Conservation (phyloP, 768 basidiomycete genomes). For the Dacryopinax spathularia region DNA sequence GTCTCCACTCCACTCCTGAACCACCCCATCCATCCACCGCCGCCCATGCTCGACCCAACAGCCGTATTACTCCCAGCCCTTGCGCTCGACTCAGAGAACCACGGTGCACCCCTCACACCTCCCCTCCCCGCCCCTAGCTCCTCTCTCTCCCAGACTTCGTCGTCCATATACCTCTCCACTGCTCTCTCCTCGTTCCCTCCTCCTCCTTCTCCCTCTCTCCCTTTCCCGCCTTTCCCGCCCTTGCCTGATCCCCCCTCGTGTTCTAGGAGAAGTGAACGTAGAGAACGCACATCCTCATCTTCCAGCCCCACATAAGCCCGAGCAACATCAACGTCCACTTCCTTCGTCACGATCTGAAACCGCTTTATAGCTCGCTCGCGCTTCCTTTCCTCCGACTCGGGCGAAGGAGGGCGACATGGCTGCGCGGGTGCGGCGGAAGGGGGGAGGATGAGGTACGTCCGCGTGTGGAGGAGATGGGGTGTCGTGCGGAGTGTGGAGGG, state of each 20-base stretch:
- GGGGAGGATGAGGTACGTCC: conserved; percentile 42
- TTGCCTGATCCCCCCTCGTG: conserved; percentile 20
- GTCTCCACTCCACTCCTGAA: background rate
- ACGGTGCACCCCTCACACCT: background rate
- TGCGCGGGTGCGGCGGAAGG: conserved; percentile 23
- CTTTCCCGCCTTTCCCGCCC: conserved; percentile 12
- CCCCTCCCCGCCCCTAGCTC: conserved; percentile 24
- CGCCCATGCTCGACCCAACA: background rate
- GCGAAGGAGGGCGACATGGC: conserved; percentile 16
- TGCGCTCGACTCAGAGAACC: background rate
- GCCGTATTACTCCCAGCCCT: background rate
- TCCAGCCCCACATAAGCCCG: conserved; percentile 58
- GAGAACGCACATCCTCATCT: conserved; percentile 22
- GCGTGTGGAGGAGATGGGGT: conserved; percentile 61
- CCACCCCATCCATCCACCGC: background rate
- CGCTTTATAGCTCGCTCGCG: conserved; percentile 43
- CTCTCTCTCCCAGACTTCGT: conserved; percentile 49
- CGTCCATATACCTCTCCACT: conserved; percentile 47
- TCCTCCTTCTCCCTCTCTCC: conserved; percentile 17
- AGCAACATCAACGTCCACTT: conserved; percentile 51
- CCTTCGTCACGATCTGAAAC: conserved; percentile 52
- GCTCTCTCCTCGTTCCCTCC: conserved; percentile 34
- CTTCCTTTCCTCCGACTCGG: conserved; percentile 27
- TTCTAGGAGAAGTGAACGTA: conserved; percentile 13
- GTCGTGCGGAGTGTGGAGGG: conserved; percentile 50